phyloP scores from a whole-genome alignment of 164 flowering plant species.

The Chloranthus sessilifolius region DNA sequence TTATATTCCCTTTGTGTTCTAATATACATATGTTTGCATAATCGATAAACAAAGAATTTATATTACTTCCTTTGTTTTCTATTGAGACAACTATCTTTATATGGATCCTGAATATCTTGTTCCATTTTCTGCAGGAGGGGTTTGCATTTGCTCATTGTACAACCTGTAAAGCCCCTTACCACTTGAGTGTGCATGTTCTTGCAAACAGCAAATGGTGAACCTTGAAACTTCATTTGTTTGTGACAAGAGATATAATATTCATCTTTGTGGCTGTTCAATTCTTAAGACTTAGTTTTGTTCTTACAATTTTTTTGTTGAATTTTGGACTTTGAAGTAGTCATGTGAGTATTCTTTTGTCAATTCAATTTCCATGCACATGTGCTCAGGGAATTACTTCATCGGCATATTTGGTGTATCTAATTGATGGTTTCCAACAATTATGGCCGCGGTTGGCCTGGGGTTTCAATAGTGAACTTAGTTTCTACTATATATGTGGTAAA shows the following conservation, averaged over 20 bases:
- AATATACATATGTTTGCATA: too few species aligned
- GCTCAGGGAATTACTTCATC: slow-evolving; percentile 80
- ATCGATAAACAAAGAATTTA: too few species aligned
- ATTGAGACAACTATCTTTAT: too few species aligned
- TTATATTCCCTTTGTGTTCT: too few species aligned
- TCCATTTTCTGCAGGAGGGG: slow-evolving; percentile 89
- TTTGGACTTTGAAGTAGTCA: too few species aligned
- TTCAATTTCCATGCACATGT: too few species aligned
- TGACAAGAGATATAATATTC: slow-evolving; percentile 86
- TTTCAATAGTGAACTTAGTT: slow-evolving; percentile 66
- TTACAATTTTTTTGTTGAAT: too few species aligned
- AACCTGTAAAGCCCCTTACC: slow-evolving; percentile 95
- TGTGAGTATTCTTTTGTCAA: too few species aligned
- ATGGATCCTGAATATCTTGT: too few species aligned
- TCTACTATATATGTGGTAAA: slow-evolving; percentile 92
- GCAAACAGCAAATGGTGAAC: slow-evolving; percentile 97
- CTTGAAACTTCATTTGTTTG: slow-evolving; percentile 96
- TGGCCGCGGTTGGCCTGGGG: slow-evolving; percentile 89
- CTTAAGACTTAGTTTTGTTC: slow-evolving; percentile 71
- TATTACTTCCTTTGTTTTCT: too few species aligned
- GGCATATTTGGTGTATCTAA: slow-evolving; percentile 63
- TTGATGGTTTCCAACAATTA: slow-evolving; percentile 60
- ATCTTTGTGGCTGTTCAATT: slow-evolving; percentile 90
- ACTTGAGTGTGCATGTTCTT: slow-evolving; percentile 81
- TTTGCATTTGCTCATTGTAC: slow-evolving; percentile 99